Percentiles rank a stretch among this genome's conserved stretches.
These are phyloP conservation scores for Periconia sp. DNA, from an alignment of 2,329 filamentous ascomycete genomes.

Conservation along the genomic window DNA sequence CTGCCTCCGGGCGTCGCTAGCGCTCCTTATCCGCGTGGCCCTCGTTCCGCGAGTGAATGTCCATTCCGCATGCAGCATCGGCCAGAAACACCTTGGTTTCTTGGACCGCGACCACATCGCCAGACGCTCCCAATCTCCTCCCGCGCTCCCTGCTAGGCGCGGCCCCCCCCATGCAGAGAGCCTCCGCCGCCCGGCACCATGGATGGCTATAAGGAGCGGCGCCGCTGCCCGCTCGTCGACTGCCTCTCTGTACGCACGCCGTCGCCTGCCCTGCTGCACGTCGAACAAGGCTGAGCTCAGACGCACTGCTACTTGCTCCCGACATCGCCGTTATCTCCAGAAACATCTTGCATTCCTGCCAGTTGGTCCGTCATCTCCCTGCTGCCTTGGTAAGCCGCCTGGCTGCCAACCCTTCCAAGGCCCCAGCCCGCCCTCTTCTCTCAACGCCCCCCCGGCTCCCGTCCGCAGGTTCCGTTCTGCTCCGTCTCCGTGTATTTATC, in stretches of 20 bases:
- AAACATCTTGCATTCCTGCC: too few relatives aligned
- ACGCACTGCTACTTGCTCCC: slow-evolving; percentile 12
- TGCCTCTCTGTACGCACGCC: slow-evolving; percentile 1
- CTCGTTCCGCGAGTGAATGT: slow-evolving; percentile 35
- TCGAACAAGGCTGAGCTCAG: slow-evolving; percentile 33
- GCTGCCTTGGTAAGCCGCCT: too few relatives aligned
- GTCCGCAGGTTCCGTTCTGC: too few relatives aligned
- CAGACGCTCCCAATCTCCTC: slow-evolving; percentile 26
- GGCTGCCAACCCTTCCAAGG: too few relatives aligned
- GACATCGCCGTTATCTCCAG: slow-evolving; percentile 8
- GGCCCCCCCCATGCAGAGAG: slow-evolving; percentile 27
- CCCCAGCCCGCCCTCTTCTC: too few relatives aligned
- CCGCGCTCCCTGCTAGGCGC: slow-evolving; percentile 24
- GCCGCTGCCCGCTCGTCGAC: not conserved
- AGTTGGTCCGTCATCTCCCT: too few relatives aligned
- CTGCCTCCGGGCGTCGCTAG: slow-evolving; percentile 32
- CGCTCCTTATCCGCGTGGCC: slow-evolving; percentile 32
- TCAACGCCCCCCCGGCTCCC: too few relatives aligned
- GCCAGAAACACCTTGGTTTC: slow-evolving; percentile 11
- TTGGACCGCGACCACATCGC: slow-evolving; percentile 17
- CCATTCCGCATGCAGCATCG: slow-evolving; percentile 23
- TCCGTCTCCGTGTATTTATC: too few relatives aligned
- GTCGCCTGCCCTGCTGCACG: slow-evolving; percentile 11
- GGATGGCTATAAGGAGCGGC: slow-evolving; percentile 28
- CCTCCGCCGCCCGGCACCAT: slow-evolving; percentile 36